Conservation (phyloP, 192 early-diverging fungal genomes). For the Gaertneriomyces sp. region DNA sequence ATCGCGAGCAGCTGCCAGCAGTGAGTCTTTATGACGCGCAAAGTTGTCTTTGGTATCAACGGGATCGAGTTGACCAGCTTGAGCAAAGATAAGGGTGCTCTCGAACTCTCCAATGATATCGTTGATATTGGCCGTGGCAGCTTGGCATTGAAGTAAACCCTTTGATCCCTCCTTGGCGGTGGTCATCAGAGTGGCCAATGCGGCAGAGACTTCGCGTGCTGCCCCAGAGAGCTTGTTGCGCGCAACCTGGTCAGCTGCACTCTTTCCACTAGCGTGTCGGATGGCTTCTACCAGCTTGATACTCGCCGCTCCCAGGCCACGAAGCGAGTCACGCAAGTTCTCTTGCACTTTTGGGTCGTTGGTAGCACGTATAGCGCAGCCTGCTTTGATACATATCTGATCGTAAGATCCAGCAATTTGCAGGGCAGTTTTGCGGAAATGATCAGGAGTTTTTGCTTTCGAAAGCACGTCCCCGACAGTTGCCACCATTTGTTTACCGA, state of each 20-base stretch:
- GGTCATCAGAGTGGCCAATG: conserved; percentile 31
- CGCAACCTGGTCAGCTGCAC: conserved; percentile 33
- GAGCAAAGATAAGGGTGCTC: conserved; percentile 51
- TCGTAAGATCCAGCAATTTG: conserved; percentile 36
- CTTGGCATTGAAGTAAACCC: conserved; percentile 38
- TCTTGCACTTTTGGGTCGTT: conserved; percentile 34
- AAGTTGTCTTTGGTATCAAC: conserved; percentile 45
- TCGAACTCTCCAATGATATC: conserved; percentile 49
- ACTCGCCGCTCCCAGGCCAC: conserved; percentile 34
- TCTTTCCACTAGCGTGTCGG: conserved; percentile 42
- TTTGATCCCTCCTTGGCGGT: conserved; percentile 44
- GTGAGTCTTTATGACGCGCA: conserved; percentile 43
- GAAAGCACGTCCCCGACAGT: conserved; percentile 41
- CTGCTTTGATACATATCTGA: conserved; percentile 7
- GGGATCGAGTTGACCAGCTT: conserved; percentile 53
- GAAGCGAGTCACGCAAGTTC: conserved; percentile 30
- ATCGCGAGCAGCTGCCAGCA: conserved; percentile 41
- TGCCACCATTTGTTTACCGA: conserved; percentile 41
- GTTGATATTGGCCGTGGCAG: conserved; percentile 30
- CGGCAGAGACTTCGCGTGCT: conserved; percentile 42
- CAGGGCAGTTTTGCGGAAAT: conserved; percentile 27
- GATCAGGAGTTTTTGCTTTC: conserved; percentile 44
- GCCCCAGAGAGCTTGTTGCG: conserved; percentile 39
- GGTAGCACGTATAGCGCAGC: conserved; percentile 30
- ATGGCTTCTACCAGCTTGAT: conserved; percentile 48